These are phyloP conservation scores for Termitomyces titanicus DNA, from an alignment of 768 basidiomycete genomes.

Conservation along the genomic window DNA sequence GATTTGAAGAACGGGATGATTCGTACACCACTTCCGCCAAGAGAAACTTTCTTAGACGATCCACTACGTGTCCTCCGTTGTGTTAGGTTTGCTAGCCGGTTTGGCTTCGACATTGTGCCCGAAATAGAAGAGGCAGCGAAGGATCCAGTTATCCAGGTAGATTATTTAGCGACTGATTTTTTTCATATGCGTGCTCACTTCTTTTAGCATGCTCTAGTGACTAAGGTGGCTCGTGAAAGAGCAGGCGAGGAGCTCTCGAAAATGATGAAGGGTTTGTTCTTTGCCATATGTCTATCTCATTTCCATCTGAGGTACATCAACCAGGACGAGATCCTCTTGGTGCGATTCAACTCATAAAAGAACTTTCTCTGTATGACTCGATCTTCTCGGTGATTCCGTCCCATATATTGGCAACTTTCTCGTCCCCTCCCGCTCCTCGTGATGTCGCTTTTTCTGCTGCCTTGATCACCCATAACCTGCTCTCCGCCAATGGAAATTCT, in stretches of 20 bases:
- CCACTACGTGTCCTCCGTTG: constrained; percentile 91
- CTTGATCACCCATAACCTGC: constrained; percentile 52
- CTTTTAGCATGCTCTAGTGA: constrained; percentile 57
- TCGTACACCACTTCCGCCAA: constrained; percentile 84
- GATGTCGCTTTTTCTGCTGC: constrained; percentile 50
- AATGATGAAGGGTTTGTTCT: constrained; percentile 78
- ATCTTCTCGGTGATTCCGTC: constrained; percentile 58
- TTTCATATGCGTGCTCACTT: background rate
- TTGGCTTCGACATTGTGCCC: constrained; percentile 74
- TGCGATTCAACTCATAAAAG: constrained; percentile 71
- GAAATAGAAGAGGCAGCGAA: constrained; percentile 62
- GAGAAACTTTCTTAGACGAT: constrained; percentile 90
- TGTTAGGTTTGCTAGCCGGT: constrained; percentile 87
- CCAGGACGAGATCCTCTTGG: constrained; percentile 72
- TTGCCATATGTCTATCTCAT: background rate
- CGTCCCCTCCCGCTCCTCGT: constrained; percentile 35
- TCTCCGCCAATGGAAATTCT: constrained; percentile 25
- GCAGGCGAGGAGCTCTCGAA: constrained; percentile 91
- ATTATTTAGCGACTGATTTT: background rate
- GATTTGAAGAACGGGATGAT: constrained; percentile 79
- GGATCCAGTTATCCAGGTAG: constrained; percentile 62
- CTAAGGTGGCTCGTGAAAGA: constrained; percentile 87
- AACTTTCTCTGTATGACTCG: constrained; percentile 64
- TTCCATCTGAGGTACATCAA: background rate
- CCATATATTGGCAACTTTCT: constrained; percentile 39